Evolutionary conservation across 73 alveolate species (phyloP).

Genomic region (Paramecium bursaria): DNA sequence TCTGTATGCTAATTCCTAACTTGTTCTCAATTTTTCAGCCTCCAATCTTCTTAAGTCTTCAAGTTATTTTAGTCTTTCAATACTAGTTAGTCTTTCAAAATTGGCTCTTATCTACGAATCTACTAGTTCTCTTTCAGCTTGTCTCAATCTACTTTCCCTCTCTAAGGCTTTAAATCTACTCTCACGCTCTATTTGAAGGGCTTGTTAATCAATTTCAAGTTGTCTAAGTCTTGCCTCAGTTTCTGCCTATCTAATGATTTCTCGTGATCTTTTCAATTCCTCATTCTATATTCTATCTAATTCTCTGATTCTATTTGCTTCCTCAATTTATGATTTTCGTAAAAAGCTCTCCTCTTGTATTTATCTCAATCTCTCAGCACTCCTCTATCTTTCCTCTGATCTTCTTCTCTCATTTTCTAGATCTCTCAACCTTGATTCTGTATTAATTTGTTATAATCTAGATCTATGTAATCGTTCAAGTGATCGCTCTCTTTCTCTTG

Average conservation of each 20-base stretch:
- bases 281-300: conserved; percentile 23
- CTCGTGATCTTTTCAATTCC: conserved; percentile 48
- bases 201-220: conserved; percentile 30
- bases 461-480: conserved; percentile 44
- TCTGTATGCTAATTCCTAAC: conserved; percentile 21
- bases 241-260: conserved; percentile 16
- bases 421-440: conserved; percentile 3
- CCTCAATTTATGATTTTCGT: conserved; percentile 26
- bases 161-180: conserved; percentile 43
- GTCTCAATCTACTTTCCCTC: conserved; percentile 44
- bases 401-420: conserved; percentile 55
- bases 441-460: conserved; percentile 22
- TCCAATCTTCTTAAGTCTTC: conserved; percentile 46
- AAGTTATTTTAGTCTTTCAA: conserved; percentile 32
- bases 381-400: conserved; percentile 39
- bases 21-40: conserved; percentile 34
- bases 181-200: conserved; percentile 38
- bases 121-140: conserved; percentile 43
- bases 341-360: conserved; percentile 49
- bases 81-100: conserved; percentile 40
- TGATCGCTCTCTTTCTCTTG: conserved; percentile 48
- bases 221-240: conserved; percentile 43
- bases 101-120: conserved; percentile 9
- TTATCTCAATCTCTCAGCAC: conserved; percentile 56
- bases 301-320: conserved; percentile 30